phyloP scores from a whole-genome alignment of 345 rosid genomes.

The Garcia nutans region DNA sequence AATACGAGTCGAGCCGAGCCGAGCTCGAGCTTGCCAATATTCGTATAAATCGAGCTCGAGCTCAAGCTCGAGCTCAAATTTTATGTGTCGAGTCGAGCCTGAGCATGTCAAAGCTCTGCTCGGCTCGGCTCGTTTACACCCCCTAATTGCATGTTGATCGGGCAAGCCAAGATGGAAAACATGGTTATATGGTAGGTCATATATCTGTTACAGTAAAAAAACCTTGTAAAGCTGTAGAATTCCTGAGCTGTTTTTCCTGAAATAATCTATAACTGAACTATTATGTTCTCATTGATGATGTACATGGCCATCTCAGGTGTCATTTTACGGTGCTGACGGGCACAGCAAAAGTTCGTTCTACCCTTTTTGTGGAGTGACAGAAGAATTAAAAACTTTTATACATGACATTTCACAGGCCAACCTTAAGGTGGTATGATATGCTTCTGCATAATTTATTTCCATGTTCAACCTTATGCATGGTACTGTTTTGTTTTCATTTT shows the following conservation, averaged over 20 bases:
- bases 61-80: too few species aligned
- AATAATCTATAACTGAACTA: background rate
- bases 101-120: too few species aligned
- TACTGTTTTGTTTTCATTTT: background rate
- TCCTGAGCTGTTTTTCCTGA: conserved; percentile 1
- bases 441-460: background rate
- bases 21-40: too few species aligned
- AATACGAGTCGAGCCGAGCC: too few species aligned
- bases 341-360: conserved; percentile 55
- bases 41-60: too few species aligned
- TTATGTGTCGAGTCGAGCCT: too few species aligned
- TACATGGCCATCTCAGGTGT: conserved; percentile 44
- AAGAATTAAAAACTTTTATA: conserved; percentile 78
- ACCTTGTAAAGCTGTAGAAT: background rate
- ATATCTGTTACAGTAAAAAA: background rate
- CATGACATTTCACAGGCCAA: conserved; percentile 56
- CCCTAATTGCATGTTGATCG: conserved; percentile 92
- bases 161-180: conserved; percentile 67
- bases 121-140: too few species aligned
- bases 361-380: conserved; percentile 86
- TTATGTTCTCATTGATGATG: conserved; percentile 7
- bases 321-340: conserved; percentile 56
- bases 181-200: conserved; percentile 73
- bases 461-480: background rate
- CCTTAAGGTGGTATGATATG: conserved; percentile 46